These are phyloP conservation scores for Monosporascus cannonballus DNA, from an alignment of 2,329 filamentous ascomycete genomes.

Conservation along the genomic window DNA sequence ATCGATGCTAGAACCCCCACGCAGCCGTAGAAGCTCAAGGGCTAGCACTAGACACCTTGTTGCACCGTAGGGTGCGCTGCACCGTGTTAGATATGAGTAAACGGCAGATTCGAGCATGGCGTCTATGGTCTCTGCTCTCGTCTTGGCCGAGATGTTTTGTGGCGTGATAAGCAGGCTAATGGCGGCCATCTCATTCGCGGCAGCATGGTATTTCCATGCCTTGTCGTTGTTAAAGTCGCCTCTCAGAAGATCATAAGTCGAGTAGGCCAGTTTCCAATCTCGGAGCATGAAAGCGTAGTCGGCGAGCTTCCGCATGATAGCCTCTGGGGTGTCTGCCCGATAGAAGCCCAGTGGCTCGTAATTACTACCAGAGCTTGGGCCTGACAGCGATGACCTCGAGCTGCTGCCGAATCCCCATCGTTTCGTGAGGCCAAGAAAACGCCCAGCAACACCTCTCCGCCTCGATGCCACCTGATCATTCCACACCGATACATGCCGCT, in stretches of 20 bases:
- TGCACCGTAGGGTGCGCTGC: slow-evolving; percentile 71
- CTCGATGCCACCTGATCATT: slow-evolving; percentile 95
- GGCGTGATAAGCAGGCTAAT: slow-evolving; percentile 76
- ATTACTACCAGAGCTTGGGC: slow-evolving; percentile 50
- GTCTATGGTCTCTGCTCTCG: slow-evolving; percentile 73
- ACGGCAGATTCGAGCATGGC: slow-evolving; percentile 83
- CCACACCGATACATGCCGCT: slow-evolving; percentile 84
- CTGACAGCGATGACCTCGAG: slow-evolving; percentile 53
- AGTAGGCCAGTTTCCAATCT: slow-evolving; percentile 89
- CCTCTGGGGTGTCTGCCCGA: slow-evolving; percentile 75
- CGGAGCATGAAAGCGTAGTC: slow-evolving; percentile 97
- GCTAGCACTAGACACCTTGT: slow-evolving; percentile 70
- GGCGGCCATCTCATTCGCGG: slow-evolving; percentile 90
- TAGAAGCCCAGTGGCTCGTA: slow-evolving; percentile 83
- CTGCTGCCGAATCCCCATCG: slow-evolving; percentile 77
- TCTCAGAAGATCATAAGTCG: slow-evolving; percentile 84
- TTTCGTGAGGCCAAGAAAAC: slow-evolving; percentile 91
- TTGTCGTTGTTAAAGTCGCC: slow-evolving; percentile 92
- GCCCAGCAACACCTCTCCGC: slow-evolving; percentile 78
- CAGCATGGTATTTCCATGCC: slow-evolving; percentile 93
- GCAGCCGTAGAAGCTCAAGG: slow-evolving; percentile 74
- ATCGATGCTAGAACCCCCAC: slow-evolving; percentile 75
- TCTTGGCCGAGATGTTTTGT: slow-evolving; percentile 65
- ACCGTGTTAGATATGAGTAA: slow-evolving; percentile 89
- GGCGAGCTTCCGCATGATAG: slow-evolving; percentile 84